These are phyloP conservation scores for Phytophthora pinifolia DNA, from an alignment of 352 stramenopile genomes.

Conservation along the genomic window DNA sequence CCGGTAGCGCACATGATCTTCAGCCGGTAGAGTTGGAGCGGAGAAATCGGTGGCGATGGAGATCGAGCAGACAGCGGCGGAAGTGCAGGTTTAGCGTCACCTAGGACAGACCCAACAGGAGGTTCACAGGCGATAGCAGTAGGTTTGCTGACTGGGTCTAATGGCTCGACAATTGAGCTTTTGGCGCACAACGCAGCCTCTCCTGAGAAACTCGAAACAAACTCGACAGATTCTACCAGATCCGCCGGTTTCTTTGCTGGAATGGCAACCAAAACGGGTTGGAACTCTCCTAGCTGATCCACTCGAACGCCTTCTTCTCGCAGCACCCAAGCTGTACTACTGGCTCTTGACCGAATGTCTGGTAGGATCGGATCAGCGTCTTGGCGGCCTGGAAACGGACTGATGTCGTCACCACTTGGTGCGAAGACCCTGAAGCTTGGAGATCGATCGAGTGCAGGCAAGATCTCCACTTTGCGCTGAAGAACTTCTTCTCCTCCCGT, in stretches of 20 bases:
- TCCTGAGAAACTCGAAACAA: neutral
- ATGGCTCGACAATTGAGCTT: neutral
- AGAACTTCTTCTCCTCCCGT: conserved; percentile 23
- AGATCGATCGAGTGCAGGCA: conserved; percentile 21
- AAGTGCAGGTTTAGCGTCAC: conserved; percentile 2
- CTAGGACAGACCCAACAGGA: neutral
- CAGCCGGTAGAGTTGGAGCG: conserved; percentile 23
- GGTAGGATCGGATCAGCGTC: conserved; percentile 4
- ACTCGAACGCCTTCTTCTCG: conserved; percentile 7
- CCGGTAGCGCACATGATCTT: conserved; percentile 25
- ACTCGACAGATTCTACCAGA: neutral
- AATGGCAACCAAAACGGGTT: neutral
- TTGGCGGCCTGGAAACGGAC: conserved; percentile 14
- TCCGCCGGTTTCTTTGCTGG: neutral
- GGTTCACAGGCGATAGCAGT: neutral
- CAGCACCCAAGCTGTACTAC: conserved; percentile 15
- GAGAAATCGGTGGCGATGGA: conserved; percentile 3
- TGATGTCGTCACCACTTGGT: conserved; percentile 18
- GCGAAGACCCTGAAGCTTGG: neutral
- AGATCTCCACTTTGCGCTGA: conserved; percentile 25
- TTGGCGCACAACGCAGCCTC: conserved; percentile 3
- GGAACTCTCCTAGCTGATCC: conserved; percentile 5
- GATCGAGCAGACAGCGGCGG: conserved; percentile 18
- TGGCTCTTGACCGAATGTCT: conserved; percentile 8
- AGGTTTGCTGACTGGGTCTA: neutral